Conservation (phyloP, 1,284 basidiomycete genomes). For the Ganoderma lingzhi region DNA sequence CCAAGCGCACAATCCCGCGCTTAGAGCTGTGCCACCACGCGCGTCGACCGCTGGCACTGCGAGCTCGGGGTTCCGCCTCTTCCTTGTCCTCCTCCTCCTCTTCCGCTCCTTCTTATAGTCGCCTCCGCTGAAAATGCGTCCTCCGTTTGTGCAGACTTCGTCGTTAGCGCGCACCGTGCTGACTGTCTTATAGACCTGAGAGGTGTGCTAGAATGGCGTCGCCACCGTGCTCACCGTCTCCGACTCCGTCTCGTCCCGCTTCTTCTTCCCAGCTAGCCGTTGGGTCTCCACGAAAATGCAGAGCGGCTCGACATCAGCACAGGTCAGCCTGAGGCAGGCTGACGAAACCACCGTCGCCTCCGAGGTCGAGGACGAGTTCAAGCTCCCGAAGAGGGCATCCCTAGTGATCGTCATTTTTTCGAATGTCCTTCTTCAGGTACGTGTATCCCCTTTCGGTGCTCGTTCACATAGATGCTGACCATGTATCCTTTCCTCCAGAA, state of each 20-base stretch:
- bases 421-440: constrained; percentile 54
- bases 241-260: not conserved
- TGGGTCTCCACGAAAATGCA: not conserved
- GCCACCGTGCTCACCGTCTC: not conserved
- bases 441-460: constrained; percentile 28
- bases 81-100: not conserved
- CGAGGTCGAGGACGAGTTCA: constrained; percentile 50
- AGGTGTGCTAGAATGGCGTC: not conserved
- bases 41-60: not conserved
- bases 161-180: not conserved
- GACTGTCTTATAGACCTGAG: not conserved
- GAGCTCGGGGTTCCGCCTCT: constrained; percentile 2
- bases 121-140: not conserved
- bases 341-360: constrained; percentile 18
- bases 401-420: constrained; percentile 51
- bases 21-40: not conserved
- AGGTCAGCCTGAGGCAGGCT: constrained; percentile 13
- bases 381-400: constrained; percentile 53
- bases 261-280: not conserved
- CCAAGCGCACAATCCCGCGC: not conserved
- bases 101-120: not conserved
- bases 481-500: constrained; percentile 47
- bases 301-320: not conserved
- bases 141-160: constrained; percentile 1
- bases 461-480: not conserved